Conservation (phyloP, 805 yeast genomes). For the Kluyveromyces siamensis region DNA sequence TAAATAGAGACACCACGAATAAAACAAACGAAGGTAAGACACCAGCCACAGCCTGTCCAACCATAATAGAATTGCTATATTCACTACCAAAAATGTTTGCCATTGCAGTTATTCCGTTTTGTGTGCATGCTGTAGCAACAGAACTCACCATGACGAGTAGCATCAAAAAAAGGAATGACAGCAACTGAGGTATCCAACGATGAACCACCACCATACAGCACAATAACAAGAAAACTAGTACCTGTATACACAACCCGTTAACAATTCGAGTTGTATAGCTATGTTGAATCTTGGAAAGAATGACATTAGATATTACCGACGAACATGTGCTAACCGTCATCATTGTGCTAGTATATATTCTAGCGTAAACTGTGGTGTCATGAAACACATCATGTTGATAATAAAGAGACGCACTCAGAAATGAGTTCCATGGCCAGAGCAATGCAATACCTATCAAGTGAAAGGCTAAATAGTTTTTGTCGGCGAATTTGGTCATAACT, state of each 20-base stretch:
- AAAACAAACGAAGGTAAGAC: slow-evolving; percentile 66
- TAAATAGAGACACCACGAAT: slow-evolving; percentile 45
- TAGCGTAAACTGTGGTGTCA: slow-evolving; percentile 41
- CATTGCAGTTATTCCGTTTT: slow-evolving; percentile 84
- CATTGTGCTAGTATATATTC: slow-evolving; percentile 69
- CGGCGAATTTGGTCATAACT: slow-evolving; percentile 5
- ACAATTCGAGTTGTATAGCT: slow-evolving; percentile 48
- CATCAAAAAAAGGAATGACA: slow-evolving; percentile 45
- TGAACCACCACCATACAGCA: slow-evolving; percentile 28
- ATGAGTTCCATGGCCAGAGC: slow-evolving; percentile 96
- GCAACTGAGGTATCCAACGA: slow-evolving; percentile 11
- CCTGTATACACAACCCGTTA: slow-evolving; percentile 51
- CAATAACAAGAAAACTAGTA: slow-evolving; percentile 47
- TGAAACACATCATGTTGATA: slow-evolving; percentile 51
- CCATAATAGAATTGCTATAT: slow-evolving; percentile 84
- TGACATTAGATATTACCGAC: slow-evolving; percentile 49
- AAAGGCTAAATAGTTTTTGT: slow-evolving; percentile 45
- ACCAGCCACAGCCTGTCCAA: slow-evolving; percentile 93
- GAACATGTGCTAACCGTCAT: slow-evolving; percentile 78
- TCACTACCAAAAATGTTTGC: slow-evolving; percentile 68
- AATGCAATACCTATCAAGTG: slow-evolving; percentile 65
- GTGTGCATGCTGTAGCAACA: slow-evolving; percentile 72
- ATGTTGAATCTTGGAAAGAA: slow-evolving; percentile 56
- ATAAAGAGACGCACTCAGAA: slow-evolving; percentile 77
- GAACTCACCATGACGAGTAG: slow-evolving; percentile 55